Evolutionary conservation across 139 green algal species (phyloP).

Genomic region (Astrephomene gubernaculifera): DNA sequence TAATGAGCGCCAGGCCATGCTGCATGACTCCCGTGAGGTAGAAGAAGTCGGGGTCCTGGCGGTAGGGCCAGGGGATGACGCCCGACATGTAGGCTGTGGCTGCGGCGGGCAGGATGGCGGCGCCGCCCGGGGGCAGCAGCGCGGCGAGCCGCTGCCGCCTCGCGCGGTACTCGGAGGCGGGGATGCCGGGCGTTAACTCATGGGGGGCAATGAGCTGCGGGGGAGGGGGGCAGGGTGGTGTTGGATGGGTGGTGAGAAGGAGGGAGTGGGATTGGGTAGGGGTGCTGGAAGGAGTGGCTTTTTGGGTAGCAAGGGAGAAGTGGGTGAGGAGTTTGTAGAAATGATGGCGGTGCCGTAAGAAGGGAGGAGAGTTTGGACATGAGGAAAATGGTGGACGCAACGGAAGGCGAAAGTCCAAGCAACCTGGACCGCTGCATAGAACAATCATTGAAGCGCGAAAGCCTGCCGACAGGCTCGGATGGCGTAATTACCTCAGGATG

Average conservation of each 20-base stretch:
- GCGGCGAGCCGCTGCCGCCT: constrained; percentile 63
- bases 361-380: too few relatives aligned
- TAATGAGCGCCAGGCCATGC: constrained; percentile 67
- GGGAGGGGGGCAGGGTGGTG: not conserved
- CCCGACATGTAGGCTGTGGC: constrained; percentile 77
- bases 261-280: not conserved
- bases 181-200: constrained; percentile 77
- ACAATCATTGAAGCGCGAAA: too few relatives aligned
- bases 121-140: constrained; percentile 66
- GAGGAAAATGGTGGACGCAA: too few relatives aligned
- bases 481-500: constrained; percentile 28
- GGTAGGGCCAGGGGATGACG: constrained; percentile 89
- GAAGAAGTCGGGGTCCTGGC: constrained; percentile 86
- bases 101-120: constrained; percentile 79
- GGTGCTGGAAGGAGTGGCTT: too few relatives aligned
- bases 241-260: not conserved
- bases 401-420: too few relatives aligned
- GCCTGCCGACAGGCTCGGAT: too few relatives aligned
- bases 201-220: constrained; percentile 61
- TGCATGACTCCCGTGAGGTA: constrained; percentile 92
- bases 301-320: too few relatives aligned
- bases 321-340: too few relatives aligned
- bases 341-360: too few relatives aligned
- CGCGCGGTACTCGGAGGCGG: constrained; percentile 62
- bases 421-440: too few relatives aligned